Conservation (phyloP, 2,329 filamentous ascomycete genomes). For the Shiraia bambusicola region DNA sequence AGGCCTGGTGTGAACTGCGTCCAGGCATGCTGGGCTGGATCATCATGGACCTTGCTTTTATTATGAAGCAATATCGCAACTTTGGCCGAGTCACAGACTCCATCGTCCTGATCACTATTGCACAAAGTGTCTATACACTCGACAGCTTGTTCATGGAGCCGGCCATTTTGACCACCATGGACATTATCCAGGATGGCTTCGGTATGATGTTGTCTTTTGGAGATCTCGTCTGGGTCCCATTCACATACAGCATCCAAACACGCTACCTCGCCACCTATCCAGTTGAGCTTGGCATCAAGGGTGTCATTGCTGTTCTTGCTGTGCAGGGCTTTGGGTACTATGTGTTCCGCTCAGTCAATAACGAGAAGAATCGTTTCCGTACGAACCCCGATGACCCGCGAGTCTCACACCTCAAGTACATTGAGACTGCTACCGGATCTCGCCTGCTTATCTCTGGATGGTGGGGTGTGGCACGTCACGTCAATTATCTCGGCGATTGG, state of each 20-base stretch:
- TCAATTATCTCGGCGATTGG: slow-evolving; percentile 97
- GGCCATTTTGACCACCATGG: slow-evolving; percentile 88
- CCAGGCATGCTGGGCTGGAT: slow-evolving; percentile 90
- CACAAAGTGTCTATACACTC: slow-evolving; percentile 80
- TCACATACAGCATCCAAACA: slow-evolving; percentile 80
- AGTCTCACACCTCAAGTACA: slow-evolving; percentile 78
- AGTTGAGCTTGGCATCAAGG: slow-evolving; percentile 69
- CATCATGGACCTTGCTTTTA: slow-evolving; percentile 78
- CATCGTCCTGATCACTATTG: slow-evolving; percentile 73
- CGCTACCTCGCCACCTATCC: slow-evolving; percentile 84
- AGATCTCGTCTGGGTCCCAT: slow-evolving; percentile 90
- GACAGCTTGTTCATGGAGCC: slow-evolving; percentile 87
- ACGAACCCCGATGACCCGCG: slow-evolving; percentile 79
- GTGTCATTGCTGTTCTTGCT: slow-evolving; percentile 64
- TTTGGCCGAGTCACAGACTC: slow-evolving; percentile 84
- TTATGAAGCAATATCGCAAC: slow-evolving; percentile 83
- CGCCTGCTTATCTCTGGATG: slow-evolving; percentile 82
- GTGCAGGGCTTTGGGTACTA: slow-evolving; percentile 75
- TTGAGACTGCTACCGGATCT: slow-evolving; percentile 79
- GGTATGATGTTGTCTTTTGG: slow-evolving; percentile 94
- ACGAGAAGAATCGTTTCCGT: slow-evolving; percentile 92
- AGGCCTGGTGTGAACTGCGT: slow-evolving; percentile 85
- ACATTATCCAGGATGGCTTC: slow-evolving; percentile 90
- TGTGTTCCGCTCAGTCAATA: slow-evolving; percentile 93
- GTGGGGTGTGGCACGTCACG: slow-evolving; percentile 90